These are phyloP conservation scores for Tolypocladium inflatum DNA, from an alignment of 2,329 filamentous ascomycete genomes.

Conservation along the genomic window DNA sequence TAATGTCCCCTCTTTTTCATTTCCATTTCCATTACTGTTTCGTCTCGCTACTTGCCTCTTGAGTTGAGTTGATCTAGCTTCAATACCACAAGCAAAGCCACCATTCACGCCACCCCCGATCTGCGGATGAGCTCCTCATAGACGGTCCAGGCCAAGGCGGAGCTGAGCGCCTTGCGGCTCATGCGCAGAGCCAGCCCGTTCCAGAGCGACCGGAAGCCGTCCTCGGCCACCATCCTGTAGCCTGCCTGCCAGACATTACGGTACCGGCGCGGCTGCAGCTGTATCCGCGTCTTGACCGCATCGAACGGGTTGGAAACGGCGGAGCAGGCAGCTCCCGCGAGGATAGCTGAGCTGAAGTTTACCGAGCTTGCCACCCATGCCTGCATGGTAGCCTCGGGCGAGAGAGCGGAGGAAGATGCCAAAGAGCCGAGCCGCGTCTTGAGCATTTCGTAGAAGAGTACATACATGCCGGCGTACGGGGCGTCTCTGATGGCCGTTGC, in stretches of 20 bases:
- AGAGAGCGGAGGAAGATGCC: conserved; percentile 4
- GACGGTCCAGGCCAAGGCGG: conserved; percentile 92
- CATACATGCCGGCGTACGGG: conserved; percentile 93
- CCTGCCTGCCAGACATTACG: conserved; percentile 72
- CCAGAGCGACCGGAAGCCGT: conserved; percentile 72
- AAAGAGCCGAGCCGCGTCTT: conserved; percentile 49
- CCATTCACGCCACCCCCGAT: conserved; percentile 4
- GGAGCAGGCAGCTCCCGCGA: conserved; percentile 76
- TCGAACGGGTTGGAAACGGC: conserved; percentile 94
- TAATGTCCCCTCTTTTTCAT: background rate
- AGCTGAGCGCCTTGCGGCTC: conserved; percentile 83
- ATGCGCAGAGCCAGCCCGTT: conserved; percentile 81
- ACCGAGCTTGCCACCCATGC: conserved; percentile 46
- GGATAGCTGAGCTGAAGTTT: conserved; percentile 75
- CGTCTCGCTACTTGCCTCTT: background rate
- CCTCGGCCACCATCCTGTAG: conserved; percentile 69
- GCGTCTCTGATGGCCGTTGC: conserved; percentile 89
- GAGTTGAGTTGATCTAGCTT: background rate
- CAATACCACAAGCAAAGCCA: background rate
- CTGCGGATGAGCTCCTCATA: conserved; percentile 88
- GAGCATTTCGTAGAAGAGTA: conserved; percentile 82
- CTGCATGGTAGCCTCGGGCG: conserved; percentile 15
- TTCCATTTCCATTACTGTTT: background rate
- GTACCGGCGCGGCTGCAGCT: conserved; percentile 78
- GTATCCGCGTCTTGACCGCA: conserved; percentile 88